Evolutionary conservation across 1,284 basidiomycete genomes (phyloP), one percentile per base, ranked within the genome.

Genomic region (Microstroma glucosiphilum): DNA sequence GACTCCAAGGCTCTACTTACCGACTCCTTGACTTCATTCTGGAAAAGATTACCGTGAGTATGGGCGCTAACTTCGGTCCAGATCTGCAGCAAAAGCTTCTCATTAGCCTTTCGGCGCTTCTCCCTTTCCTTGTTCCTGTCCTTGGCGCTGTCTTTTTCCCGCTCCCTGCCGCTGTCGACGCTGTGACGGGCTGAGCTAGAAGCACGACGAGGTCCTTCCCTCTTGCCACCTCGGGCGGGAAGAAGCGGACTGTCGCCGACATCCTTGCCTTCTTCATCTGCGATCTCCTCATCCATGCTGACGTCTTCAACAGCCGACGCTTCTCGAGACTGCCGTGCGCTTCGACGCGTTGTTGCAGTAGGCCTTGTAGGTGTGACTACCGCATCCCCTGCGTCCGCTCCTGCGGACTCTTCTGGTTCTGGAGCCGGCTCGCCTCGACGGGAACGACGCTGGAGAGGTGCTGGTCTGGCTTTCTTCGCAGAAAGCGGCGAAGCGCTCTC

Each of bases 1-100:
- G 8, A 13, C 55, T 19, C 2, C 1, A 19, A 58, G 13, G 1
- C 15, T 37, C 58, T 40, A 21, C 49, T 40, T 58, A 75, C 73
- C 30, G 30, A 37, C 9, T 37, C 30, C 64, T 75, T 78, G 68
- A 77, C 75, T n/a, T 72, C 64, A 7, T 70, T 67, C 49, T 78
- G 70, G 58, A 78, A 78, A 19, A 78, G 65, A 60, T 75, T 77
- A 19, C 70, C 75, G 63, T 78, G 75, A 15, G 71, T 75, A 51
- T 78, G 76, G 60, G 72, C 73, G 12, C 70, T 70, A 2, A 78
- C 75, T 46, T 78, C 71, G 56, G 72, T 71, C 41, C 73, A 64
- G 1, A 78, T 68, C 72, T 74, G 73, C 9, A 68, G 59, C 43
- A 78, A 67, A 23, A 78, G 61, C 55, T 77, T 74, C 23, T 67